Base-by-base conservation (phyloP, 805 yeast species). In the Saccharomycodes ludwigii region DNA sequence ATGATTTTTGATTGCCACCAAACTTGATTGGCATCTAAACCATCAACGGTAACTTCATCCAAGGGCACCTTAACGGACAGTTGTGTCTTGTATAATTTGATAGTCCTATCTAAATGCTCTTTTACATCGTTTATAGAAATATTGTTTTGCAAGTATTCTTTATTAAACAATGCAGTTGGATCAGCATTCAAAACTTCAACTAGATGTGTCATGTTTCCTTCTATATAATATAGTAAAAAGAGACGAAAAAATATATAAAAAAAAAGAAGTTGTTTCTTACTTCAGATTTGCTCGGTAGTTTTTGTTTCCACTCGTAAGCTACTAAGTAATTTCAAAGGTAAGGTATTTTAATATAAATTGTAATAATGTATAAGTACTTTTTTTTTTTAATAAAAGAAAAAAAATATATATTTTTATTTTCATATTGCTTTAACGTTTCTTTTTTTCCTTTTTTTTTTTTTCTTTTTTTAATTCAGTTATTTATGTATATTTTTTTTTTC, bases 1-100 rank as follows among this genome's bases (percentile, higher is more conserved):
- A 88, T 76, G 59, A 88, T 68, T 54, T 81, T 83, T 2, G 82
- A 76, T 56, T 88, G 97, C 34, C 88, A 94, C 84, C 88, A 88
- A 0, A 91, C 85, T 50, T 88, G 97, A 24, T 78, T 69, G 16
- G 95, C 76, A 52, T 82, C 95, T 33, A 88, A 61, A 1, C 95
- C 97, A 30, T 85, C 93, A 10, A 79, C 66, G 43, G 77, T 73
- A 14, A 88, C 66, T 49, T 82, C 85, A 53, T 85, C 95, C 14
- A 88, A 61, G 5, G 80, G 78, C 1, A 91, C 70, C 33, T 56
- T 54, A 10, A 40, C 37, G 6, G 43, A 24, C 3, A 52, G 42
- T 4, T 23, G 21, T 3, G 22, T 23, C 39, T 56, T 54, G 34
- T 59, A 58, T 26, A 53, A 33, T 28, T 54, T 52, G 16, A 73